Evolutionary conservation across 2,329 filamentous ascomycete genomes (phyloP).

Genomic region (Pseudogymnoascus sp.): DNA sequence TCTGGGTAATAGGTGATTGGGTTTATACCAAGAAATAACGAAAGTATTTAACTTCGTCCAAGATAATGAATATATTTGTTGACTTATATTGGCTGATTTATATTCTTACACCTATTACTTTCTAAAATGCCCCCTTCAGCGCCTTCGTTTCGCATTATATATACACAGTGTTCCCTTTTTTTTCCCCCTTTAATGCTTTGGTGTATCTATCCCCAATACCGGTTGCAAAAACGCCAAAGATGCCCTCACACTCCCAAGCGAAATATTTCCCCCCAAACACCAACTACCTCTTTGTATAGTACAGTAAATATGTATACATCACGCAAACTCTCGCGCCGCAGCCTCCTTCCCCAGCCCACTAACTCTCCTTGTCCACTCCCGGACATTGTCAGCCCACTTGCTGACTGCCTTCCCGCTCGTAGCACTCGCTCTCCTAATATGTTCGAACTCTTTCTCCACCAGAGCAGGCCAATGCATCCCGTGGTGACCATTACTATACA

Average conservation of each 20-base stretch:
- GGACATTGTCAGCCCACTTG: not conserved
- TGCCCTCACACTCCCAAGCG: not conserved
- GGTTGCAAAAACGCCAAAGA: not conserved
- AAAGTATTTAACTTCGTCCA: no score
- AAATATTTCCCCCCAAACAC: not conserved
- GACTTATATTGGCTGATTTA: not conserved
- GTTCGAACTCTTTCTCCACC: not conserved
- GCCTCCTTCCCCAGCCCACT: not conserved
- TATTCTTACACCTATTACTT: not conserved
- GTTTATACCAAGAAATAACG: no score
- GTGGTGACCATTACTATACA: not conserved
- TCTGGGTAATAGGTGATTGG: no score
- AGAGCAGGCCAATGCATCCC: not conserved
- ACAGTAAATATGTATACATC: not conserved
- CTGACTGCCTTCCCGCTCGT: not conserved
- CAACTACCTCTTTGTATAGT: not conserved
- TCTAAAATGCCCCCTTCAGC: not conserved
- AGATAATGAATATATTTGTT: not conserved
- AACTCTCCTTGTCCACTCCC: constrained; percentile 1
- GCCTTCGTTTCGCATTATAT: not conserved
- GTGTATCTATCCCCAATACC: not conserved
- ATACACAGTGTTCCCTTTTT: not conserved
- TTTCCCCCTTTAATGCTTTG: not conserved
- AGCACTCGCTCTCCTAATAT: not conserved
- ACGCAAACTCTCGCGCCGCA: not conserved